Evolutionary conservation across 805 yeast genomes (phyloP).

Genomic region (Starmerella geochares): DNA sequence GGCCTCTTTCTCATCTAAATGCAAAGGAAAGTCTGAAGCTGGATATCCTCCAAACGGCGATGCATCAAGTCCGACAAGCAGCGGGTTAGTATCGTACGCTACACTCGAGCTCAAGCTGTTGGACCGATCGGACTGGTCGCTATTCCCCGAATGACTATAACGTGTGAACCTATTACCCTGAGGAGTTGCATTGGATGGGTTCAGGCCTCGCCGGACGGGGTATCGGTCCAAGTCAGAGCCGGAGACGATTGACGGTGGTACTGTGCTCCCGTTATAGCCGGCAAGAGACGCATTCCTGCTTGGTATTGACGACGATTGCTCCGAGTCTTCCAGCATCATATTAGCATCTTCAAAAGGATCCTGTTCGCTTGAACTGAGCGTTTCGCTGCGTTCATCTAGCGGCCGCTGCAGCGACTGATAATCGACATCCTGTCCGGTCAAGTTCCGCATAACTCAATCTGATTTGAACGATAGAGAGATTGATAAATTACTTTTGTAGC

Average conservation of each 20-base stretch:
- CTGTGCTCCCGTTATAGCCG: not conserved
- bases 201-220: conserved; percentile 26
- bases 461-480: too few species aligned
- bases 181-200: conserved; percentile 3
- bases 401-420: conserved; percentile 20
- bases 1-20: conserved; percentile 83
- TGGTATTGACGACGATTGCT: not conserved
- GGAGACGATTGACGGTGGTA: conserved; percentile 17
- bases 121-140: conserved; percentile 13
- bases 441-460: conserved; percentile 16
- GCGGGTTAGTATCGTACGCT: conserved; percentile 24
- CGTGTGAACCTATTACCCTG: conserved; percentile 11
- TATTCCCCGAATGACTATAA: conserved; percentile 13
- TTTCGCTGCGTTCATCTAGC: conserved; percentile 13
- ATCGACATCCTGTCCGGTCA: conserved; percentile 17
- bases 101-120: conserved; percentile 12
- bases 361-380: conserved; percentile 8
- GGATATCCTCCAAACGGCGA: conserved; percentile 95
- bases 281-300: conserved; percentile 12
- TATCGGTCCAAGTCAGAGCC: conserved; percentile 32
- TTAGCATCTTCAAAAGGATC: conserved; percentile 27
- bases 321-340: not conserved
- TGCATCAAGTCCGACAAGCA: conserved; percentile 31
- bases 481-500: too few species aligned
- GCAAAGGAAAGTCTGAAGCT: conserved; percentile 78